Evolutionary conservation across 257 asterid species (phyloP), one percentile per base, ranked within the genome.

Genomic region (Nicotiana attenuata): DNA sequence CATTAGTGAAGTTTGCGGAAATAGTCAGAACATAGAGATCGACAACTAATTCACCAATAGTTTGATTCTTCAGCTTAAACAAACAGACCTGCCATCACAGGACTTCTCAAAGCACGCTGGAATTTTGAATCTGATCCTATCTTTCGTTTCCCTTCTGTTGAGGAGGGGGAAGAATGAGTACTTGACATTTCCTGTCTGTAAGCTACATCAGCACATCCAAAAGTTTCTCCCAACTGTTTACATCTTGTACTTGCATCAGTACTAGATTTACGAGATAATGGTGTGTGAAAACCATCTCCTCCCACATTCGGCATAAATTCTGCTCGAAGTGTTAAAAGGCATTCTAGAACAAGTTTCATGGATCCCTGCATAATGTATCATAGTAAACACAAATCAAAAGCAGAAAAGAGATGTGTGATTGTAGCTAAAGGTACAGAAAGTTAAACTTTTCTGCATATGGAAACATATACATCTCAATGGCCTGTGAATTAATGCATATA

Each of bases 291-390:
- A 66, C 83, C 83, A 56, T 55, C 75, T 78, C 84, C 90, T 84
- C 89, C 90, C 26, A 53, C 33, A 78, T 82, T 85, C 31, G 89
- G 56, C 86, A 83, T 86, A 81, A 91, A 90, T 41, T 92, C 92
- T 20, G 92, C 83, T 84, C 89, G 84, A 13, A 96, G 89, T 24
- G 93, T 87, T 80, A 90, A 84, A 75, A 96, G 95, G 91, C 96
- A 94, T 80, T 92, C 98, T 78, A 91, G 50, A 5, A 96, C 96
- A 16, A 81, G 79, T 85, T 86, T 91, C 96, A 96, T 91, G 7
- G 96, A 91, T 60, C 99, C 99, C 98, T 95, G 85, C 77, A 84
- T 61, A 59, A 65, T 15, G 61, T 20, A 29, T 59, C 24, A 16
- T 61, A 47, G 15, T 24, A 7, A 47, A 73, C 14, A 3, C 15